Percentiles rank a stretch among this genome's conserved stretches.
phyloP scores from a whole-genome alignment of 1,284 basidiomycete genomes.

The Fomitiporia mediterranea region DNA sequence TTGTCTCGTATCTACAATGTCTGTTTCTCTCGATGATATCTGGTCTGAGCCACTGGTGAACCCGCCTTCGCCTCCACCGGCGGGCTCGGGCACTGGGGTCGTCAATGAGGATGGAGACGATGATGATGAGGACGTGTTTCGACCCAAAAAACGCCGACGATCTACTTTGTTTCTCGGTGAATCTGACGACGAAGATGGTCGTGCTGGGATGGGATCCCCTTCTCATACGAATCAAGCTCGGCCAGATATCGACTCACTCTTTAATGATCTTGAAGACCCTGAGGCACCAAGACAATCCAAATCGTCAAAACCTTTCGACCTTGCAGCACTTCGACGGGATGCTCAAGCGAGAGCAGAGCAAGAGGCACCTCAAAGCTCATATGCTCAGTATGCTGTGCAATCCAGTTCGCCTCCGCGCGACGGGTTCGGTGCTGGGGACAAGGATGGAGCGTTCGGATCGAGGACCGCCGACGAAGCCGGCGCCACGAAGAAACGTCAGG shows the following conservation, averaged over 20 bases:
- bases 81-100: not conserved
- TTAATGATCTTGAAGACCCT: slow-evolving; percentile 51
- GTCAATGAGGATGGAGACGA: not conserved
- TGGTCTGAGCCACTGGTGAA: slow-evolving; percentile 21
- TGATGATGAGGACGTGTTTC: slow-evolving; percentile 10
- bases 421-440: slow-evolving; percentile 22
- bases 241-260: slow-evolving; percentile 57
- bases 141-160: slow-evolving; percentile 26
- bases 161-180: slow-evolving; percentile 36
- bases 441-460: slow-evolving; percentile 25
- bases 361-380: slow-evolving; percentile 25
- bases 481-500: slow-evolving; percentile 46
- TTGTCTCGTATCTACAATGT: slow-evolving; percentile 9
- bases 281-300: slow-evolving; percentile 27
- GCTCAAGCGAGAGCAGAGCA: slow-evolving; percentile 43
- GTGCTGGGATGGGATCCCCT: slow-evolving; percentile 17
- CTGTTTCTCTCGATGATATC: slow-evolving; percentile 23
- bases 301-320: slow-evolving; percentile 42
- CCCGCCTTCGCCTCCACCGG: slow-evolving; percentile 2
- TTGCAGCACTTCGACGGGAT: slow-evolving; percentile 47
- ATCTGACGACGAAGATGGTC: slow-evolving; percentile 29
- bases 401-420: slow-evolving; percentile 45
- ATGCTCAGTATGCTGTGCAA: slow-evolving; percentile 41
- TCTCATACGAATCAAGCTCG: slow-evolving; percentile 21
- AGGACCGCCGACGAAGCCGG: slow-evolving; percentile 30